Evolutionary conservation across 441 rosid species (phyloP), one percentile per base, ranked within the genome.

Genomic region (Pelargonium citronellum): DNA sequence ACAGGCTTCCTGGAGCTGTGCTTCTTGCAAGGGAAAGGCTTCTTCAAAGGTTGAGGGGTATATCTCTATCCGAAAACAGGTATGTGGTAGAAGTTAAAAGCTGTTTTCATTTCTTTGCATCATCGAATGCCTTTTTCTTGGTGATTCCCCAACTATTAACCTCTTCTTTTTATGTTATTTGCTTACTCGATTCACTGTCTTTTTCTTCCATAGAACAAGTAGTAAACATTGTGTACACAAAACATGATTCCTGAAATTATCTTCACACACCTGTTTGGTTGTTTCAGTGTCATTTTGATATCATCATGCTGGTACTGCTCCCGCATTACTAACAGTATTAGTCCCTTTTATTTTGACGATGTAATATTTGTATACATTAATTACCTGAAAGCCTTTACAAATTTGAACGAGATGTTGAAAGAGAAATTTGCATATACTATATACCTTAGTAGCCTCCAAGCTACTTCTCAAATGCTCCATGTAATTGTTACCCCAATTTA

Each of bases 1-100:
- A 91, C 39, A 85, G 97, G 84, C 97, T 91, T 77, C 98, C 97
- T 44, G 96, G 96, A 63, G 74, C 95, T 71, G 98, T 93, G 71
- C 80, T 89, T 30, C 97, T 89, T 71, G 97, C 98, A 37, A 88
- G 96, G 78, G 97, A 79, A 68, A 89, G 97, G 76, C 96, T 93
- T 82, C 77, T 84, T 78, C 96, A 91, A 83, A 83, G 97, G 83
- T 79, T 93, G 69, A 83, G 97, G 78, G 95, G 93, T n/a, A 86
- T 86, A 34, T 81, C 92, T 55, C 76, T 83, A 44, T 82, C 95
- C 79, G 84, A 55, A 67, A 75, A 79, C 87, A 86, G 98, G 97
- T 89, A 22, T 43, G 74, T 79, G n/a, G n/a, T n/a, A n/a, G n/a
- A n/a, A n/a, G n/a, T n/a, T n/a, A n/a, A n/a, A n/a, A n/a, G n/a